Conservation (phyloP, 441 rosid species). For the Populus trichocarpa region DNA sequence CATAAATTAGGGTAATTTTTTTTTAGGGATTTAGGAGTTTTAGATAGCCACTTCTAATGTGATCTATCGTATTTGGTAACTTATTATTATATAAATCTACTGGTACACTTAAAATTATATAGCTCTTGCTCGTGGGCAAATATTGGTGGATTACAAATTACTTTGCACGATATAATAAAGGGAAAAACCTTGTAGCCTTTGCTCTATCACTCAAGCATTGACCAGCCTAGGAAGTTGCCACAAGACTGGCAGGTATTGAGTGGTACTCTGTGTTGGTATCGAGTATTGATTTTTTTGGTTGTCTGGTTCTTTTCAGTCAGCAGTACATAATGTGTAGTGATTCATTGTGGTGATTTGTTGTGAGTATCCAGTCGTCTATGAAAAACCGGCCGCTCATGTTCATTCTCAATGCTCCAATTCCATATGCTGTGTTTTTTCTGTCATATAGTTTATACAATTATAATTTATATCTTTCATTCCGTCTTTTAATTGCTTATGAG, state of each 20-base stretch:
- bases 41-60: neutral
- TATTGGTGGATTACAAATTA: neutral
- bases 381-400: neutral
- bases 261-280: neutral
- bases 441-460: neutral
- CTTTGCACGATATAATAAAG: neutral
- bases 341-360: neutral
- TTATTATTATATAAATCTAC: neutral
- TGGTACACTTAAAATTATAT: neutral
- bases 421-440: neutral
- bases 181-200: neutral
- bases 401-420: neutral
- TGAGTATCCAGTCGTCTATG: neutral
- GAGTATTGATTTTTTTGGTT: neutral
- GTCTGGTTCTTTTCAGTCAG: neutral
- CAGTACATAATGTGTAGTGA: neutral
- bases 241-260: neutral
- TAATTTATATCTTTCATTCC: constrained; percentile 10
- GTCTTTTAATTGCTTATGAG: neutral
- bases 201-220: neutral
- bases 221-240: neutral
- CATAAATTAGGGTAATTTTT: neutral
- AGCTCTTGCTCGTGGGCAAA: neutral
- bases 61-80: neutral
- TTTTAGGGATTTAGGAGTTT: neutral